These are phyloP conservation scores for Rhodomyrtus tomentosa DNA, from an alignment of 345 rosid species.

Conservation along the genomic window DNA sequence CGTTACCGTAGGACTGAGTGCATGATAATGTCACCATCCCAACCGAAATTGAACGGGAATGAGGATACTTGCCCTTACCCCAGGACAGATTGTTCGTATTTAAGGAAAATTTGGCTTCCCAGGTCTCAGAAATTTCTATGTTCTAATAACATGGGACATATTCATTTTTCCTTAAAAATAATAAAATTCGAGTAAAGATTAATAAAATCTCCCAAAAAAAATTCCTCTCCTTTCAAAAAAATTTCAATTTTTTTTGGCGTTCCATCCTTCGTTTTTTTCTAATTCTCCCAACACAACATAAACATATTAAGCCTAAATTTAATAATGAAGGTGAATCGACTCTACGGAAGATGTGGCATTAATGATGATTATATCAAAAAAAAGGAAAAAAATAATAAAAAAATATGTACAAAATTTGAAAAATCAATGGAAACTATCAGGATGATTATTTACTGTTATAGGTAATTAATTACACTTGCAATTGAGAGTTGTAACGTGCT, in stretches of 20 bases:
- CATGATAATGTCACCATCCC: not conserved
- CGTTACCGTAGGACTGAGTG: not conserved
- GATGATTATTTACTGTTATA: no score
- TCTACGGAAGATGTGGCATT: not conserved
- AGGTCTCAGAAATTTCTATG: not conserved
- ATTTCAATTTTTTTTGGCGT: not conserved
- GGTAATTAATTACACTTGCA: no score
- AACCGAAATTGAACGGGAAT: not conserved
- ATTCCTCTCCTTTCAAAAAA: not conserved
- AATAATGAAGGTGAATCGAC: not conserved
- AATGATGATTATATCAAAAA: not conserved
- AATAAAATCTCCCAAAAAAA: not conserved
- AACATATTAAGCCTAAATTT: not conserved
- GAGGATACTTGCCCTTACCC: not conserved
- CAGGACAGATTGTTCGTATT: not conserved
- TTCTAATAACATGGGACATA: not conserved
- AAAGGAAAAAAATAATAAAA: not conserved
- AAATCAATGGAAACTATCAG: not conserved
- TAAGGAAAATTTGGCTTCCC: not conserved
- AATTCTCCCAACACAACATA: not conserved
- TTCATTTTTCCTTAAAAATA: not conserved
- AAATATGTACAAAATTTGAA: not conserved
- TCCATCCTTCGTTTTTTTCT: not conserved
- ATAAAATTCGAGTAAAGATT: not conserved
- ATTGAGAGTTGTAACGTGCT: no score